phyloP scores from a whole-genome alignment of 257 asterid species.

The Solanum paucissectum region DNA sequence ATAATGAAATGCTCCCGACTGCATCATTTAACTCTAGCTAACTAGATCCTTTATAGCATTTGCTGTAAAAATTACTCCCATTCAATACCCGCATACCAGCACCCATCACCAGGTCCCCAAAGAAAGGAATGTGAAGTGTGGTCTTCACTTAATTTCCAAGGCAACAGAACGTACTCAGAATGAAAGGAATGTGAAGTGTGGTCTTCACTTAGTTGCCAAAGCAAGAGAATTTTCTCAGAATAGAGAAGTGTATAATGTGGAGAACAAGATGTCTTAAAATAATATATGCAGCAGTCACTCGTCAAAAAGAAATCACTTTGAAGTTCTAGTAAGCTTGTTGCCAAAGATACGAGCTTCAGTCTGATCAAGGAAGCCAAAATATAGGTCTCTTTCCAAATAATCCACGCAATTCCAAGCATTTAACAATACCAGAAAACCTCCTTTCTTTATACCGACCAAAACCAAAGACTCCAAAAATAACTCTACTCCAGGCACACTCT shows the following conservation, averaged over 20 bases:
- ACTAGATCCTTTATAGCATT: background rate
- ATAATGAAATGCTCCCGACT: background rate
- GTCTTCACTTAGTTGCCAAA: background rate
- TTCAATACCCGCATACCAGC: background rate
- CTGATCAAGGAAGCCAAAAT: background rate
- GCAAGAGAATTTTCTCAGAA: background rate
- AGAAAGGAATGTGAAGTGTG: background rate
- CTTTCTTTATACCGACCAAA: background rate
- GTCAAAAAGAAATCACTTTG: background rate
- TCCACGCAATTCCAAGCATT: background rate
- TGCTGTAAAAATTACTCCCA: background rate
- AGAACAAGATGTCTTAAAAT: background rate
- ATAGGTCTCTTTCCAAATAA: background rate
- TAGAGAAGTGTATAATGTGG: background rate
- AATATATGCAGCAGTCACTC: background rate
- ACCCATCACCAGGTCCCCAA: background rate
- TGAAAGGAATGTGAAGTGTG: background rate
- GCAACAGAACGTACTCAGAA: background rate
- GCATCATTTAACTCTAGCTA: background rate
- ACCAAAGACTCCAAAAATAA: background rate
- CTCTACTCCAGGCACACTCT: background rate
- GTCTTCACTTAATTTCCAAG: background rate
- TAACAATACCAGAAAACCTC: background rate
- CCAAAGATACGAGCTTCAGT: background rate
- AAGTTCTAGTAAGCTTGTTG: background rate